Base-by-base conservation (phyloP, 768 basidiomycete genomes). In the Tephrocybe sp. region DNA sequence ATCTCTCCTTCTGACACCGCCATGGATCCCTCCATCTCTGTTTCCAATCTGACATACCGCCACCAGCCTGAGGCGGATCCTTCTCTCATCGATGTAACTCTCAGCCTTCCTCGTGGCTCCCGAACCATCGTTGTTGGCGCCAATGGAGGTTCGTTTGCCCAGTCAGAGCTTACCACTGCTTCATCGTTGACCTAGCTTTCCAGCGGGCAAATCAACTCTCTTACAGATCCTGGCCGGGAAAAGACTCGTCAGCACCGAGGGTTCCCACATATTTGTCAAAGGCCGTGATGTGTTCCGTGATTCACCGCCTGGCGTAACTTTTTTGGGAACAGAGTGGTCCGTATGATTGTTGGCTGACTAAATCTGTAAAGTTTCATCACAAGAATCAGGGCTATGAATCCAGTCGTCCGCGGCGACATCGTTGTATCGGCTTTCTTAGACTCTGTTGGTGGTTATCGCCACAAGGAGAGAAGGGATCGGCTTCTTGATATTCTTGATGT, bases 131-230 rank as follows among this genome's bases (percentile, higher is more conserved):
- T 98, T 39, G 74, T 98, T 34, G 96, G 97, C 42, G 92, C 93
- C 18, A 98, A 98, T 65, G 96, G 96, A 70, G 94, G 93, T 90
- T 48, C 54, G 83, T 38, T 44, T 9, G n/a, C 8, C 34, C 61
- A 37, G n/a, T 25, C 47, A 25, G 32, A 57, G 32, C 53, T 50
- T 48, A 17, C 11, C 28, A 30, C 28, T 30, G n/a, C 28, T 30
- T 30, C 5, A 5, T 51, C 24, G 44, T 51, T 48, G 49, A 63
- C 43, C 58, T 58, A 15, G 28, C 48, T 25, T 45, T 43, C 21
- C 58, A 88, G 88, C 92, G 45, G 96, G 96, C 8, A 98, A 99
- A 70, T 95, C 93, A n/a, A 98, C 96, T 4, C 75, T 99, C 11
- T 77, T 99, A 15, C 90, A 96, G 62, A 88, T 98, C 50, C 78